phyloP scores from a whole-genome alignment of 257 asterid genomes.

The Primulina tabacum region DNA sequence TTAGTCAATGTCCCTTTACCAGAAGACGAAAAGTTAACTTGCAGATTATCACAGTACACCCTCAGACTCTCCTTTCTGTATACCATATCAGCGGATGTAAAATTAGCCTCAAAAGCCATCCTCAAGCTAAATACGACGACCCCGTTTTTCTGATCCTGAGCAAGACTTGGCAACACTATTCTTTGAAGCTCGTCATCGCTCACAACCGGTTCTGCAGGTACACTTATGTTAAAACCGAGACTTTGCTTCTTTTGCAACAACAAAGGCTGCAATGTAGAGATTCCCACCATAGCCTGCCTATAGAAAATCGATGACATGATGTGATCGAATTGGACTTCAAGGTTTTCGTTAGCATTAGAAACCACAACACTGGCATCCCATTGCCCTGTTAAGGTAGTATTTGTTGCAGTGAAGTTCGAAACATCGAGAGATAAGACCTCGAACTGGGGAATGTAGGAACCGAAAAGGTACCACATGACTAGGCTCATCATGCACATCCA shows the following conservation, averaged over 20 bases:
- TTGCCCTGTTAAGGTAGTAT: constrained; percentile 8
- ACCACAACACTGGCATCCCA: constrained; percentile 35
- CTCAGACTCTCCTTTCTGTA: constrained; percentile 27
- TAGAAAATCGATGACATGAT: constrained; percentile 36
- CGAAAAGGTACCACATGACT: constrained; percentile 51
- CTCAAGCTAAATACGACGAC: constrained; percentile 33
- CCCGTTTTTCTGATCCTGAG: constrained; percentile 23
- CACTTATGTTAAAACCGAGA: not conserved
- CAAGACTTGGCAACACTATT: constrained; percentile 19
- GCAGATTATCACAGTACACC: constrained; percentile 41
- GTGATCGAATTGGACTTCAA: constrained; percentile 16
- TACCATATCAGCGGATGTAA: constrained; percentile 13
- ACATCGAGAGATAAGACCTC: constrained; percentile 30
- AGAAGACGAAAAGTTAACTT: constrained; percentile 21
- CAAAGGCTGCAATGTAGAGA: constrained; percentile 25
- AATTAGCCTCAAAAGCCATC: constrained; percentile 29
- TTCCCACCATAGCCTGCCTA: constrained; percentile 33
- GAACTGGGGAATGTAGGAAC: constrained; percentile 42
- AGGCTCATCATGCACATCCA: constrained; percentile 42
- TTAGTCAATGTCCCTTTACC: constrained; percentile 34
- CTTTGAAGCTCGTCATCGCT: not conserved
- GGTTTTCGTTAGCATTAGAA: constrained; percentile 30
- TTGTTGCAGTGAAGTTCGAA: constrained; percentile 30
- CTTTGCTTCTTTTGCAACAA: constrained; percentile 6
- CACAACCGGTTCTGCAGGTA: constrained; percentile 14